Percentiles rank a stretch among this genome's conserved stretches.
Evolutionary conservation across 208 protist genomes (phyloP).

Genomic region (Strigomonas oncopelti): DNA sequence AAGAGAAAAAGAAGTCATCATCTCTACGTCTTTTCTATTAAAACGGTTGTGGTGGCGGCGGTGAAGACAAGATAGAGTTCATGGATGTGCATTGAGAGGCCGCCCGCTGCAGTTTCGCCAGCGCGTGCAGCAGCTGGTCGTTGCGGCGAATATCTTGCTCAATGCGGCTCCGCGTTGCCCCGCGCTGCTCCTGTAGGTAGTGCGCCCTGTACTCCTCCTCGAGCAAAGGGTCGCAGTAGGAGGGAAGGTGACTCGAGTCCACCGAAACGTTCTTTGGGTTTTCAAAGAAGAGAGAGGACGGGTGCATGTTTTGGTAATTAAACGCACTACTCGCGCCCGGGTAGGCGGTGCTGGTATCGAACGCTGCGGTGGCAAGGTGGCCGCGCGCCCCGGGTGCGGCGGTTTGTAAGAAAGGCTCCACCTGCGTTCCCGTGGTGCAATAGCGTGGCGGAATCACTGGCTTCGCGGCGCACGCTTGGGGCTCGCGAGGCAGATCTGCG

Average conservation of each 20-base stretch:
- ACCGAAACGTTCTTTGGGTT: not conserved
- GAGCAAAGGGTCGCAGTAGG: not conserved
- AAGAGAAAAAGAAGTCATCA: not conserved
- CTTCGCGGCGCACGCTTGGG: no score
- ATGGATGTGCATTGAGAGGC: slow-evolving; percentile 35
- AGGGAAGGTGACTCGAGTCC: not conserved
- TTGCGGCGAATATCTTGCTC: slow-evolving; percentile 61
- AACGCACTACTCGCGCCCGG: not conserved
- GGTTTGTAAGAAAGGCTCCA: not conserved
- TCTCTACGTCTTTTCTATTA: not conserved
- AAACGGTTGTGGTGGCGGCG: not conserved
- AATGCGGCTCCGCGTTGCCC: slow-evolving; percentile 33
- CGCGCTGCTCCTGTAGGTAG: not conserved
- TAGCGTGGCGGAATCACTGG: not conserved
- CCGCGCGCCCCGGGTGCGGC: no score
- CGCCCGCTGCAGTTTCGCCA: slow-evolving; percentile 58
- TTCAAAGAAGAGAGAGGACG: not conserved
- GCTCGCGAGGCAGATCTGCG: no score
- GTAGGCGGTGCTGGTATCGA: not conserved
- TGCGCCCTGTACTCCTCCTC: not conserved
- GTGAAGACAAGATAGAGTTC: not conserved
- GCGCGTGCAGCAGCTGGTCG: slow-evolving; percentile 64
- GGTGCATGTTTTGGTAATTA: not conserved
- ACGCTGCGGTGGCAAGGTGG: no score
- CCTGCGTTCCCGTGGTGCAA: not conserved